Conservation (phyloP, 2,329 filamentous ascomycete genomes). For the Colletotrichum phormii region DNA sequence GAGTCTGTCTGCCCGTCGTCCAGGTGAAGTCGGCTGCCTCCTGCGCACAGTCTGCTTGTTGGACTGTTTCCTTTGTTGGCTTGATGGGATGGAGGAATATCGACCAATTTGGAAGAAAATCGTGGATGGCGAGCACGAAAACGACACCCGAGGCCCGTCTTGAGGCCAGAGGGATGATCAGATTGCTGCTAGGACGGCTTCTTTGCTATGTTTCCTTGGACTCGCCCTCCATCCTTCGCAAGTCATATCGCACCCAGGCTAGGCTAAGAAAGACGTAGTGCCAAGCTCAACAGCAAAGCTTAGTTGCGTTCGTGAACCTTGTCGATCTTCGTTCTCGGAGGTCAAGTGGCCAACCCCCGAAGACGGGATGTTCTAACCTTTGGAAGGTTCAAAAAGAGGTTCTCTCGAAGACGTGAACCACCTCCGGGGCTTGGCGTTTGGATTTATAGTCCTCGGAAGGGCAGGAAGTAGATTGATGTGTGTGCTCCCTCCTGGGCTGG, state of each 20-base stretch:
- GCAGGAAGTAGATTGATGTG: background rate
- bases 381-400: background rate
- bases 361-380: background rate
- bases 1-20: background rate
- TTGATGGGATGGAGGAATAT: background rate
- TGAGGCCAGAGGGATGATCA: background rate
- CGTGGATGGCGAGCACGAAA: background rate
- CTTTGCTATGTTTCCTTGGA: background rate
- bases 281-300: background rate
- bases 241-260: background rate
- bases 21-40: background rate
- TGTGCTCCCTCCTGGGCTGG: background rate
- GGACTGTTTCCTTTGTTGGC: background rate
- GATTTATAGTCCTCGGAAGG: background rate
- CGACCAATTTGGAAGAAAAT: background rate
- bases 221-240: background rate
- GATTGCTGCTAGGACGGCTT: background rate
- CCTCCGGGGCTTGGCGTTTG: slow-evolving; percentile 9
- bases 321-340: slow-evolving; percentile 6
- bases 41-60: background rate
- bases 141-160: background rate
- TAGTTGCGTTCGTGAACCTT: background rate
- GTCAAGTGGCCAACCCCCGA: background rate
- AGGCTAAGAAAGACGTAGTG: background rate
- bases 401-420: background rate